These are phyloP conservation scores for Populus hybrid DNA, from an alignment of 441 rosid species.

Conservation along the genomic window DNA sequence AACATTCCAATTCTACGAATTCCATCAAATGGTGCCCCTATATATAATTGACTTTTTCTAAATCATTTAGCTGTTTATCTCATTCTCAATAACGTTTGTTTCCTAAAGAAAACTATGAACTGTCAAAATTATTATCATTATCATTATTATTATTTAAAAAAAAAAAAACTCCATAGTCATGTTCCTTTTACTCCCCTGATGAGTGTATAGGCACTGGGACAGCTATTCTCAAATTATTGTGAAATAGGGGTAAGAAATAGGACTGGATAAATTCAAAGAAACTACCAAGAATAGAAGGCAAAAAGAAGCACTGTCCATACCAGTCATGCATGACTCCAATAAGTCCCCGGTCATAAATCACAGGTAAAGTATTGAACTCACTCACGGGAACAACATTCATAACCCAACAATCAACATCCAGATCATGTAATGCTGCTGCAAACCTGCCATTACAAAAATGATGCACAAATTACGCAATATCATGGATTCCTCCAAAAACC, in stretches of 20 bases:
- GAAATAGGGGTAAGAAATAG: neutral
- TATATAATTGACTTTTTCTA: neutral
- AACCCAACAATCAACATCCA: slow-evolving; percentile 76
- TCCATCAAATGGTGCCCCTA: neutral
- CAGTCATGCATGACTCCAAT: slow-evolving; percentile 92
- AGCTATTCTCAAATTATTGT: neutral
- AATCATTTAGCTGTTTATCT: neutral
- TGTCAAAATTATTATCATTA: neutral
- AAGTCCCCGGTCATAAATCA: slow-evolving; percentile 88
- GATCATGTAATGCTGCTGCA: slow-evolving; percentile 77
- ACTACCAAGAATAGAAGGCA: neutral
- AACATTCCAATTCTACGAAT: neutral
- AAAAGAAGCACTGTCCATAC: slow-evolving; percentile 32
- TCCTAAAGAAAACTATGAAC: neutral
- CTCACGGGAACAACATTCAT: slow-evolving; percentile 81
- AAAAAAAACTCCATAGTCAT: neutral
- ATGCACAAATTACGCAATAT: neutral
- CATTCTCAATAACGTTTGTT: neutral
- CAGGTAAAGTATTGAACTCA: slow-evolving; percentile 82
- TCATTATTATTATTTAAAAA: no score
- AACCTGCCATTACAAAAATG: slow-evolving; percentile 49
- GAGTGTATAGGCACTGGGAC: neutral
- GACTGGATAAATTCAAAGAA: neutral
- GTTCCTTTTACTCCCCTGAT: neutral
- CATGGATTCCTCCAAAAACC: neutral